Evolutionary conservation across 306 rosid genomes (phyloP).

Genomic region (Cicer yamashitae): DNA sequence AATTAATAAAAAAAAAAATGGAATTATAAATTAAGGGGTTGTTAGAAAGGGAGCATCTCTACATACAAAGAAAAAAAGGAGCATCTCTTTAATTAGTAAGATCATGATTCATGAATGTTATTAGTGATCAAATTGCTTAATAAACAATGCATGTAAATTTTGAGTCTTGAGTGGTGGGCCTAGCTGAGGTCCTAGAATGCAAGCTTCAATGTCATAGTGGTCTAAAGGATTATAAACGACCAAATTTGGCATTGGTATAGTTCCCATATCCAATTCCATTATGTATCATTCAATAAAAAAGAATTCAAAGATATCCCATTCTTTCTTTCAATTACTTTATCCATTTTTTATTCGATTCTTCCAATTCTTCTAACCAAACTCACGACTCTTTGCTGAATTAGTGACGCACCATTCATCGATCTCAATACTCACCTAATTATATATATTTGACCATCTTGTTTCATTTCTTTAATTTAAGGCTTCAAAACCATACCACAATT

Average conservation of each 20-base stretch:
- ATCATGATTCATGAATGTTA: too few species aligned
- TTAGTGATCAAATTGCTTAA: background rate
- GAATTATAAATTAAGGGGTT: too few species aligned
- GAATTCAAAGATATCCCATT: constrained; percentile 37
- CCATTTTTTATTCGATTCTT: constrained; percentile 35
- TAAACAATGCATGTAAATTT: background rate
- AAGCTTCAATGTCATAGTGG: constrained; percentile 6
- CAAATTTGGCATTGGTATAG: constrained; percentile 25
- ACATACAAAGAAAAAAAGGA: too few species aligned
- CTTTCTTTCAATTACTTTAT: constrained; percentile 16
- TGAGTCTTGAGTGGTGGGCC: background rate
- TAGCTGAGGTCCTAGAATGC: constrained; percentile 10
- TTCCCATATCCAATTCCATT: constrained; percentile 9
- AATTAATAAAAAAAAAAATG: too few species aligned
- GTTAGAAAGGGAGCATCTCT: too few species aligned
- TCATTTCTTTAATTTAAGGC: background rate
- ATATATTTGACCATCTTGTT: constrained; percentile 25
- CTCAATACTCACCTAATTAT: constrained; percentile 26
- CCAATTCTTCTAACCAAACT: constrained; percentile 43
- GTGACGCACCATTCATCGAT: background rate
- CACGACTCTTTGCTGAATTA: constrained; percentile 8
- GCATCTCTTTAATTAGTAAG: too few species aligned
- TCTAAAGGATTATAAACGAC: constrained; percentile 23
- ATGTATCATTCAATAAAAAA: constrained; percentile 4
- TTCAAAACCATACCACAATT: constrained; percentile 26